Evolutionary conservation across 176 grass and related monocot species (phyloP).

Genomic region (Thalia dealbata): DNA sequence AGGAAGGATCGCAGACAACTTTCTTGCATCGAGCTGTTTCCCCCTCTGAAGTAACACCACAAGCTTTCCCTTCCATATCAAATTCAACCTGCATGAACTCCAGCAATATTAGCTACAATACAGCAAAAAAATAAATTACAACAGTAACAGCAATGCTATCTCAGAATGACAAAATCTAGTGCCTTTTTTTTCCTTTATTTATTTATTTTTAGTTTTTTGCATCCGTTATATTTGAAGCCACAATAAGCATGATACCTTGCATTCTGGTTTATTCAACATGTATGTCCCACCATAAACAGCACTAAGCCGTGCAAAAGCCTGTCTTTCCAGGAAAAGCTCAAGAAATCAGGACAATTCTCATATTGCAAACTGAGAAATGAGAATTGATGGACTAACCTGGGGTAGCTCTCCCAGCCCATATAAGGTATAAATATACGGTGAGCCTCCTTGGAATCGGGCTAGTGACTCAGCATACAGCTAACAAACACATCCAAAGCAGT

Average conservation of each 20-base stretch:
- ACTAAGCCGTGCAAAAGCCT: constrained; percentile 93
- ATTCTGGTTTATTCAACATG: constrained; percentile 94
- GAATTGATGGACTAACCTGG: constrained; percentile 46
- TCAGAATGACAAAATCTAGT: neutral
- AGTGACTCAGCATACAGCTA: constrained; percentile 81
- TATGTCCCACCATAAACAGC: constrained; percentile 98
- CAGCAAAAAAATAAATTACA: neutral
- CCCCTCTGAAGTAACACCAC: constrained; percentile 86
- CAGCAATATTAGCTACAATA: neutral
- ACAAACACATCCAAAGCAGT: neutral
- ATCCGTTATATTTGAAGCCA: constrained; percentile 7
- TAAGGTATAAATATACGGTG: constrained; percentile 89
- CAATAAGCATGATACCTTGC: constrained; percentile 45
- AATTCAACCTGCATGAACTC: constrained; percentile 56
- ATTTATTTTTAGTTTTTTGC: too few relatives aligned
- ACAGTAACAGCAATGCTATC: neutral
- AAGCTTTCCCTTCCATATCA: constrained; percentile 88
- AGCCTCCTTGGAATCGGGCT: constrained; percentile 78
- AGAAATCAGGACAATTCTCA: neutral
- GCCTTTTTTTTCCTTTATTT: neutral
- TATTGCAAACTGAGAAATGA: neutral
- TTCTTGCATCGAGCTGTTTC: constrained; percentile 93
- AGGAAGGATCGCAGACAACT: constrained; percentile 88
- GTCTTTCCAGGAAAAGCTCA: constrained; percentile 8
- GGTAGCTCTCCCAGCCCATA: constrained; percentile 83